Evolutionary conservation across 768 basidiomycete species (phyloP), one percentile per base, ranked within the genome.

Genomic region (Tephrocybe rancida): DNA sequence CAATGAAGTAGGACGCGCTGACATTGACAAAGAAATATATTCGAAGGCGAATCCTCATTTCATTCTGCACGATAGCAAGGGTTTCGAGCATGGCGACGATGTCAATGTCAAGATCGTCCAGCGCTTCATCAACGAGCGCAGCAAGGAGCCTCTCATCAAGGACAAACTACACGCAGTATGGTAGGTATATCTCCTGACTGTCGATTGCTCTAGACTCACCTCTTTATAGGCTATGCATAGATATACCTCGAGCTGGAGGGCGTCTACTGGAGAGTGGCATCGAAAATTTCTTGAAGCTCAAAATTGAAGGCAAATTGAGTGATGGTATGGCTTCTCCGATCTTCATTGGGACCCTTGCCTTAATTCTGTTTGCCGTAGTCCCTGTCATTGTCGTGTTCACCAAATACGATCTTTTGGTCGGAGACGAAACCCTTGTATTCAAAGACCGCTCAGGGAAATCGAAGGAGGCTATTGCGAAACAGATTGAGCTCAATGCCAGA

Each of bases 311-410:
- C 1, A 51, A 58, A 19, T 52, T 62, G n/a, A 51, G 58, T 0
- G 39, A 55, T n/a, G 60, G 66, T 60, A 51, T n/a, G 48, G 39
- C 22, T 48, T 46, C 30, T 16, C 27, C 3, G 49, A 29, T 13
- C n/a, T 29, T 18, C 18, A 10, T 21, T 24, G 14, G 42, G 16
- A 39, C 30, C 5, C 16, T 38, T 48, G 44, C 18, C 11, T n/a
- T 38, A 1, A 52, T 14, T 11, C n/a, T 19, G 14, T 26, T 6
- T 22, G 11, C 24, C n/a, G 13, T 16, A 71, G 68, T 70, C 1
- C 70, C 71, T 16, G 53, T 70, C 29, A 61, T 72, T 24, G 63
- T 61, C 16, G 64, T 72, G 2, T 72, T 72, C 54, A 72, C 70
- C 7, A 66, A 72, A 50, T 72, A 62, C 52, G 71, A 72, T 52